These are phyloP conservation scores for Leptodermis oblonga DNA, from an alignment of 257 asterid species.

Conservation along the genomic window DNA sequence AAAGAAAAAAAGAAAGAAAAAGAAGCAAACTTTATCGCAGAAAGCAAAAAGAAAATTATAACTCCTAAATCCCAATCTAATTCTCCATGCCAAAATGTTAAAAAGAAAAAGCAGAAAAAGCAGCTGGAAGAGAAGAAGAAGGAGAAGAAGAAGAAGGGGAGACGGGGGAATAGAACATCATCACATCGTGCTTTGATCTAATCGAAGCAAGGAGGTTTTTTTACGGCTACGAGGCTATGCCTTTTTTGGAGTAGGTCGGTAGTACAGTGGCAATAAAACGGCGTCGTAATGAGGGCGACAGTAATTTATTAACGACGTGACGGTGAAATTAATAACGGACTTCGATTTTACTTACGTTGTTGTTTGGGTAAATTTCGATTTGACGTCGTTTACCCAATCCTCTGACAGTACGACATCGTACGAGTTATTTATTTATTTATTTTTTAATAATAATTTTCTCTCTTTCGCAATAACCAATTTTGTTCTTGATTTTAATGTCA, in stretches of 20 bases:
- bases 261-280: background rate
- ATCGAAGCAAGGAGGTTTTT: background rate
- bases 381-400: background rate
- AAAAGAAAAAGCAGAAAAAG: background rate
- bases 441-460: no score
- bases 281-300: background rate
- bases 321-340: background rate
- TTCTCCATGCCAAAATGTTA: constrained; percentile 2
- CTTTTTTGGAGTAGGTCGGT: background rate
- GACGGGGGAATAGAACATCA: constrained; percentile 2
- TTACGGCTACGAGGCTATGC: constrained; percentile 1
- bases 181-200: constrained; percentile 18
- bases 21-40: background rate
- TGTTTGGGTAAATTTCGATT: background rate
- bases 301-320: background rate
- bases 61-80: background rate
- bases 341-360: background rate
- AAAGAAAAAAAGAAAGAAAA: no score
- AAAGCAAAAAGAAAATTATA: background rate
- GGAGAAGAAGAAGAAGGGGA: background rate
- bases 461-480: no score
- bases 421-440: background rate
- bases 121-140: background rate
- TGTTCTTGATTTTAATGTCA: no score
- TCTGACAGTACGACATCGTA: background rate